Evolutionary conservation across 306 rosid species (phyloP), one percentile per base, ranked within the genome.

Genomic region (Castanea mollissima): DNA sequence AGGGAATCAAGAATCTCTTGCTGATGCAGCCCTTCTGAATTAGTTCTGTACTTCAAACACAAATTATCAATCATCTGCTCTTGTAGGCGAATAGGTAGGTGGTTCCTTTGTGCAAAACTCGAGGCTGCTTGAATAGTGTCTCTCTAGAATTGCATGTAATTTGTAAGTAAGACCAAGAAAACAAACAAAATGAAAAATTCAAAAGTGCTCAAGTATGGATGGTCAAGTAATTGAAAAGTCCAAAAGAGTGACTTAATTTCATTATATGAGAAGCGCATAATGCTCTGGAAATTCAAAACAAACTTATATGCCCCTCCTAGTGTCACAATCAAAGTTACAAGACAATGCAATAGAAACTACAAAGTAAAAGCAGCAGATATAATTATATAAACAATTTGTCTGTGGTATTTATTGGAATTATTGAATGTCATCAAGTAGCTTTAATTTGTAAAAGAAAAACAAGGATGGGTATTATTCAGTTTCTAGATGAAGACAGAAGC

Each of bases 31-130:
- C 98, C 97, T 84, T 94, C 97, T 63, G 86, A 83, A 79, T 94
- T 90, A 11, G 93, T 86, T 84, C 97, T 87, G 86, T 64, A 89
- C 85, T 89, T 94, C 87, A 90, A 79, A 83, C 82, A 85, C 85
- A 94, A 76, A 87, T 92, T 93, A 70, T 92, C 87, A 71, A 94
- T 86, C 97, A 94, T 92, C 82, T 91, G 98, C 38, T 92, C 92
- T 77, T 88, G 91, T 86, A 94, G 65, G 15, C 88, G 94, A 59
- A 67, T 71, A 23, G 98, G 92, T 58, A 94, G 78, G 19, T 80
- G 83, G 77, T 94, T 92, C 79, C 98, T 84, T 14, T 77, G 83
- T 2, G 89, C 94, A 76, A 92, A 94, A 77, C 80, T 79, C 25
- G 96, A 11, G 31, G 93, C 96, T 76, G 93, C 92, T 76, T 87